phyloP scores from a whole-genome alignment of 2,329 filamentous ascomycete genomes.

The Colletotrichum tropicale region DNA sequence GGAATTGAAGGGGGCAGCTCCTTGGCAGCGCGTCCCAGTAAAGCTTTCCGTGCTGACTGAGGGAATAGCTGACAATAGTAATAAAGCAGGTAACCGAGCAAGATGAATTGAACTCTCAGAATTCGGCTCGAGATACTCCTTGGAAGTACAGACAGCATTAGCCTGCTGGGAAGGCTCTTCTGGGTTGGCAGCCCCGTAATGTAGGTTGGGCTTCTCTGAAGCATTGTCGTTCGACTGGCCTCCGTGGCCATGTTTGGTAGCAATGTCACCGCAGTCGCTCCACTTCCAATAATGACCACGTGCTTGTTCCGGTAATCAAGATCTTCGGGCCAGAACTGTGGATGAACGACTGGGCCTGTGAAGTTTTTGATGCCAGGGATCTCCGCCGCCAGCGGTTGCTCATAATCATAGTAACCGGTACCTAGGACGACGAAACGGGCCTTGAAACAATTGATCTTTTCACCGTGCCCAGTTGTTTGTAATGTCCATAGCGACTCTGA shows the following conservation, averaged over 20 bases:
- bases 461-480: conserved; percentile 41
- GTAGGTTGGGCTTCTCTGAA: conserved; percentile 71
- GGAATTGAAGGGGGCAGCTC: conserved; percentile 54
- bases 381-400: conserved; percentile 56
- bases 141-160: conserved; percentile 46
- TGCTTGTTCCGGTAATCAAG: conserved; percentile 68
- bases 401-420: conserved; percentile 70
- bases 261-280: conserved; percentile 71
- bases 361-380: conserved; percentile 50
- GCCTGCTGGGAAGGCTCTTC: conserved; percentile 33
- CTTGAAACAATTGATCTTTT: conserved; percentile 33
- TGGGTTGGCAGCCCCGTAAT: conserved; percentile 55
- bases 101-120: conserved; percentile 48
- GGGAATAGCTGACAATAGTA: conserved; percentile 14
- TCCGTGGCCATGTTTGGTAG: conserved; percentile 64
- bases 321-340: conserved; percentile 76
- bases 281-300: conserved; percentile 69
- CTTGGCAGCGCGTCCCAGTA: conserved; percentile 43
- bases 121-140: conserved; percentile 46
- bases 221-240: conserved; percentile 67
- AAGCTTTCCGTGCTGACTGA: background rate
- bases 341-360: conserved; percentile 59
- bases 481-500: conserved; percentile 54
- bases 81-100: conserved; percentile 37
- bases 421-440: conserved; percentile 62